Evolutionary conservation across 139 green algal genomes (phyloP), one percentile per base, ranked within the genome.

Genomic region (Micractinium conductrix): DNA sequence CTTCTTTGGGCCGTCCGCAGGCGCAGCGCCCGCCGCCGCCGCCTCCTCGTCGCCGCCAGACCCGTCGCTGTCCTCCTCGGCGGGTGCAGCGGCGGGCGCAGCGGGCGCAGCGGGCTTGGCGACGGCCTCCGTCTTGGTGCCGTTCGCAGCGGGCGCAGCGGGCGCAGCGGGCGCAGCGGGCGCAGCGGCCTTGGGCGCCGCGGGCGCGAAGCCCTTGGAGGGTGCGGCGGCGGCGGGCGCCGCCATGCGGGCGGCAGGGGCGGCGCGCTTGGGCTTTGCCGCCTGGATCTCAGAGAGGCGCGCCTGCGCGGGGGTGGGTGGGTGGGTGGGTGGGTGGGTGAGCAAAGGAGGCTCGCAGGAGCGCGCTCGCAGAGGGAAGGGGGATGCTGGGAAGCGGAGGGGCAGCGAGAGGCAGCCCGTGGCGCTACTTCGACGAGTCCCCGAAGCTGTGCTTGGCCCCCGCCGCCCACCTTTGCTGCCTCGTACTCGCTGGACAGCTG

Each of bases 401-500:
- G 35, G 12, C 65, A 44, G 65, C 33, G 33, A 5, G 35, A 9
- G 28, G 33, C 9, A 42, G 35, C 33, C 14, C 33, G n/a, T n/a
- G 4, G 2, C 14, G 1, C 12, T 9, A 21, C 5, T 16, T 1
- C 33, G 33, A 43, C 1, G 14, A 44, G 1, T 37, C 14, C 69
- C 37, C 42, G 63, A 40, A 42, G 63, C 17, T 42, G 7, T 24
- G 33, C 65, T 44, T 44, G 8, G 9, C 33, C 65, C 53, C 5
- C 22, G 21, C 4, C 28, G 21, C 70, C 58, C 43, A 88, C 88
- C 86, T 86, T 86, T 33, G 71, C 86, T 12, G 67, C 50, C 43
- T 87, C 78, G 26, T 79, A 91, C 65, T 91, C 88, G 38, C 58
- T 69, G 38, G 84, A 74, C 50, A 91, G 80, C 48, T 63, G 35